phyloP scores from a whole-genome alignment of 345 rosid genomes.

The Eucalyptus tenuipes region DNA sequence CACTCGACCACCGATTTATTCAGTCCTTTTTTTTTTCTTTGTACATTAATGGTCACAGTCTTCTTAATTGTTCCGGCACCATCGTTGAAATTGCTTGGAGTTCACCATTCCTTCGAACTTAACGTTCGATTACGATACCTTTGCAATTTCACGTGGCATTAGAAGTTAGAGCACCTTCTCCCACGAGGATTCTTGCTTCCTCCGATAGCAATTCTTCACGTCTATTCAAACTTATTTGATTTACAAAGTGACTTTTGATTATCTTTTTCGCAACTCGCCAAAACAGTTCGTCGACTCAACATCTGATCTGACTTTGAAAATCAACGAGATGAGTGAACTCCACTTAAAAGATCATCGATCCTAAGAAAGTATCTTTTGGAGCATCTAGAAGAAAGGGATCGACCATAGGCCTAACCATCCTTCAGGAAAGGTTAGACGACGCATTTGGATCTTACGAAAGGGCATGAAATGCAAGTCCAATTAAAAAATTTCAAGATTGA shows the following conservation, averaged over 20 bases:
- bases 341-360: neutral
- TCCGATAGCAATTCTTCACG: neutral
- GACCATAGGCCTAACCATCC: neutral
- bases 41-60: neutral
- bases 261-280: neutral
- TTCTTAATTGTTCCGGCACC: neutral
- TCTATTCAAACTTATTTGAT: neutral
- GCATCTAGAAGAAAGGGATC: neutral
- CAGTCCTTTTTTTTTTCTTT: neutral
- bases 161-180: neutral
- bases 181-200: neutral
- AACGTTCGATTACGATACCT: neutral
- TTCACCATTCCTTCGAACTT: neutral
- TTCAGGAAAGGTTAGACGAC: neutral
- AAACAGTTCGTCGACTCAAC: neutral
- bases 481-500: neutral
- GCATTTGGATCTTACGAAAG: neutral
- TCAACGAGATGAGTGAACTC: neutral
- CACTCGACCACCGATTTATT: neutral
- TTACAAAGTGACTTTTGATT: neutral
- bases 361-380: neutral
- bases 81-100: neutral
- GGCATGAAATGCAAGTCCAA: neutral
- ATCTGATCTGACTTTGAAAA: neutral
- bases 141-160: neutral